Percentiles rank a stretch among this genome's conserved stretches.
Evolutionary conservation across 768 basidiomycete species (phyloP).

Genomic region (Coprinopsis sp.): DNA sequence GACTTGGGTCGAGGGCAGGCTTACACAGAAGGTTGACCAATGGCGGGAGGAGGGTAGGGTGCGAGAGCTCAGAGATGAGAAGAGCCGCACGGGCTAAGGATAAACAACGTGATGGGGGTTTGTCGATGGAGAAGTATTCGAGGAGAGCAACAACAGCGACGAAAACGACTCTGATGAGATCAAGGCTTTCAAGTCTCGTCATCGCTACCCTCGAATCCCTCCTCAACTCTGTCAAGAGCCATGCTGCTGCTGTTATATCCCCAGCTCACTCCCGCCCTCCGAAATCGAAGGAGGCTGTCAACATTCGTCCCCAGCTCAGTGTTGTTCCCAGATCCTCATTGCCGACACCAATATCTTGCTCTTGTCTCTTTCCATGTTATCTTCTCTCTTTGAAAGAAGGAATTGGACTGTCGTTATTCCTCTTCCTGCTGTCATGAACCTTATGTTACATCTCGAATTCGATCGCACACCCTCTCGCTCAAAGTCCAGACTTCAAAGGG

Average conservation of each 20-base stretch:
- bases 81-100: constrained; percentile 55
- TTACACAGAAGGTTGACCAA: constrained; percentile 61
- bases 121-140: constrained; percentile 46
- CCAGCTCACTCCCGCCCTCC: constrained; percentile 24
- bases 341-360: constrained; percentile 95
- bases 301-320: constrained; percentile 38
- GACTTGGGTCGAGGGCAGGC: constrained; percentile 53
- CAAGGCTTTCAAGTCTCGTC: constrained; percentile 76
- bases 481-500: constrained; percentile 95
- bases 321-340: constrained; percentile 82
- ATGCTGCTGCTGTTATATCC: constrained; percentile 20
- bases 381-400: constrained; percentile 71
- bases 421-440: constrained; percentile 92
- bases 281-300: constrained; percentile 21
- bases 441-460: constrained; percentile 80
- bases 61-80: constrained; percentile 67
- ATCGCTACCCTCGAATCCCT: constrained; percentile 69
- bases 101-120: constrained; percentile 70
- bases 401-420: constrained; percentile 90
- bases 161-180: constrained; percentile 70
- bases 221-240: constrained; percentile 44
- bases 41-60: constrained; percentile 70
- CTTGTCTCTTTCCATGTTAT: constrained; percentile 70
- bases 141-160: constrained; percentile 51
- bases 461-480: constrained; percentile 67